Evolutionary conservation across 495 filamentous ascomycete genomes (phyloP).

Genomic region (Annulohypoxylon bovei): DNA sequence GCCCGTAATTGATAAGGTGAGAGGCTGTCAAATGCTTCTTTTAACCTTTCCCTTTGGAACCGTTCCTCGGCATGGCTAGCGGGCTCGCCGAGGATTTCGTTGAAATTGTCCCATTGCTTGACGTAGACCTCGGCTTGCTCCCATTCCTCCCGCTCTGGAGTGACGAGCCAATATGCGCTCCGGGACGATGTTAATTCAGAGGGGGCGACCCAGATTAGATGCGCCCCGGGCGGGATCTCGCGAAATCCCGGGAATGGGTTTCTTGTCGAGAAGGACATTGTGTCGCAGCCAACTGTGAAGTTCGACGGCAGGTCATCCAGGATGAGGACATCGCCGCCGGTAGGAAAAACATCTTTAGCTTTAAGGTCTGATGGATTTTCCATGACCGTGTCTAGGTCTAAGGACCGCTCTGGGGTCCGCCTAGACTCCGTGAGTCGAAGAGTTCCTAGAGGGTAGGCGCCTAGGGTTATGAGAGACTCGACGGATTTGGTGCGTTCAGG

Average conservation of each 20-base stretch:
- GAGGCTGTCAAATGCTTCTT: conserved; percentile 50
- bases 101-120: conserved; percentile 69
- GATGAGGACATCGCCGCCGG: conserved; percentile 56
- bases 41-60: conserved; percentile 48
- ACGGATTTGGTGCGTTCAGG: conserved; percentile 39
- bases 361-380: conserved; percentile 12
- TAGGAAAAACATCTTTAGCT: conserved; percentile 23
- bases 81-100: conserved; percentile 57
- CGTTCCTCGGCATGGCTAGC: conserved; percentile 50
- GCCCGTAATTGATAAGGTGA: conserved; percentile 49
- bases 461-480: conserved; percentile 46
- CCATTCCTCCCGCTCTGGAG: conserved; percentile 37
- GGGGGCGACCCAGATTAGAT: conserved; percentile 67
- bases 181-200: conserved; percentile 57
- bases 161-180: conserved; percentile 68
- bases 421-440: conserved; percentile 48
- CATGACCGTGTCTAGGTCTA: conserved; percentile 21
- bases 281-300: conserved; percentile 59
- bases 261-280: conserved; percentile 50
- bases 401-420: background rate
- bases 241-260: conserved; percentile 65
- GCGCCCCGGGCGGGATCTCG: conserved; percentile 65
- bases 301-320: conserved; percentile 52
- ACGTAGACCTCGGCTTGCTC: conserved; percentile 55
- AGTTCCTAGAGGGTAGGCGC: conserved; percentile 47